Evolutionary conservation across 2,329 filamentous ascomycete genomes (phyloP).

Genomic region (Amesomyces nigricolor): DNA sequence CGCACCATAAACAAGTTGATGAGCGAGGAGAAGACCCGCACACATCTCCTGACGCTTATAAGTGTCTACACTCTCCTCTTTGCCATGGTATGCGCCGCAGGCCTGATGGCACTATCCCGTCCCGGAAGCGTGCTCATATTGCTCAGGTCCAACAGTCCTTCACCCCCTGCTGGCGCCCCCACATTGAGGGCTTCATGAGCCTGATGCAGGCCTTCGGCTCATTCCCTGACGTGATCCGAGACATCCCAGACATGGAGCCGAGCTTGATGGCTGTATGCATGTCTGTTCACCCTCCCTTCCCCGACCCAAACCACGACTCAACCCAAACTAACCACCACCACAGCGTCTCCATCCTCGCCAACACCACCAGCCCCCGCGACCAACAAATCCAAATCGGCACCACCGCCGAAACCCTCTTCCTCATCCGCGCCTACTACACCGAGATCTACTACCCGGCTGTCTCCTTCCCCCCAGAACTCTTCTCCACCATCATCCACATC

Average conservation of each 20-base stretch:
- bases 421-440: conserved; percentile 20
- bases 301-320: background rate
- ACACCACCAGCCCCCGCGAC: conserved; percentile 19
- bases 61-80: conserved; percentile 17
- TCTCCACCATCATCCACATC: conserved; percentile 22
- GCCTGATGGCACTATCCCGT: background rate
- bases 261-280: conserved; percentile 15
- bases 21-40: conserved; percentile 7
- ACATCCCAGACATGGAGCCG: conserved; percentile 3
- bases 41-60: background rate
- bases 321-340: background rate
- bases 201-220: conserved; percentile 23
- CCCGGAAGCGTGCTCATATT: background rate
- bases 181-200: conserved; percentile 20
- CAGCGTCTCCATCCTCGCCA: conserved; percentile 16
- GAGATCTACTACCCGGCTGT: conserved; percentile 22
- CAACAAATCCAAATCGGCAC: conserved; percentile 11
- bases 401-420: conserved; percentile 15
- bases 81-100: conserved; percentile 12
- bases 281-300: conserved; percentile 1
- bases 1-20: conserved; percentile 15
- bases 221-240: conserved; percentile 18
- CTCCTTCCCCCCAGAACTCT: conserved; percentile 20
- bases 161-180: conserved; percentile 16
- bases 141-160: conserved; percentile 18